Percentiles rank a stretch among this genome's conserved stretches.
Evolutionary conservation across 208 protist species (phyloP).

Genomic region (Crithidia sp.): DNA sequence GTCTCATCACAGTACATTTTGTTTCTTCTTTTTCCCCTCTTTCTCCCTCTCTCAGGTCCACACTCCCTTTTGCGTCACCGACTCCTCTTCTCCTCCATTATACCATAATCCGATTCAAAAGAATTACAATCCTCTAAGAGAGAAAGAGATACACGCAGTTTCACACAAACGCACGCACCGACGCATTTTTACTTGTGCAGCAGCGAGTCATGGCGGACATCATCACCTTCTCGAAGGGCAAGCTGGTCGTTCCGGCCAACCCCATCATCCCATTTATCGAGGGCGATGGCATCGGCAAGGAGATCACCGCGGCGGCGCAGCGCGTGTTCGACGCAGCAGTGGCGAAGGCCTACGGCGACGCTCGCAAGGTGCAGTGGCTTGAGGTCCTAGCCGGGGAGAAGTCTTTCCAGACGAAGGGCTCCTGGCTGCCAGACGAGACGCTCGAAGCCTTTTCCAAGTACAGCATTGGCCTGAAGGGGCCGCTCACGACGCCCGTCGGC

Average conservation of each 20-base stretch:
- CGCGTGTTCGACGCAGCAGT: slow-evolving; percentile 46
- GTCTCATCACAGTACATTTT: too few species aligned
- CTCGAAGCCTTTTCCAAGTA: slow-evolving; percentile 42
- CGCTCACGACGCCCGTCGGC: slow-evolving; percentile 47
- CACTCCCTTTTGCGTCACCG: too few species aligned
- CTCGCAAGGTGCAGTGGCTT: slow-evolving; percentile 42
- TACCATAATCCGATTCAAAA: too few species aligned
- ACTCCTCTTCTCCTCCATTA: too few species aligned
- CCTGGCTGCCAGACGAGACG: slow-evolving; percentile 46
- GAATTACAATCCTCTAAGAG: too few species aligned
- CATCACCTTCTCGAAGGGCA: slow-evolving; percentile 24
- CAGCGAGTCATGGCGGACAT: slow-evolving; percentile 14
- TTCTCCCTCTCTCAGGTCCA: too few species aligned
- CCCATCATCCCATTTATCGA: slow-evolving; percentile 61
- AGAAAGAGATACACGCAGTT: too few species aligned
- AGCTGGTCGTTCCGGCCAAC: slow-evolving; percentile 32
- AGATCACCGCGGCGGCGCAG: slow-evolving; percentile 41
- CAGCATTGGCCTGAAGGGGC: slow-evolving; percentile 48
- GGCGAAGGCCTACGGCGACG: slow-evolving; percentile 42
- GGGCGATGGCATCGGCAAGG: slow-evolving; percentile 54
- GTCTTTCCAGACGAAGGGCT: slow-evolving; percentile 23
- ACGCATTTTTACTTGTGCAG: background rate
- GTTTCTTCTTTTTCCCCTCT: too few species aligned
- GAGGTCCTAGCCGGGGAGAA: slow-evolving; percentile 54
- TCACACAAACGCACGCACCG: background rate